These are phyloP conservation scores for Sergeia podlipaevii DNA, from an alignment of 208 protist species.

Conservation along the genomic window DNA sequence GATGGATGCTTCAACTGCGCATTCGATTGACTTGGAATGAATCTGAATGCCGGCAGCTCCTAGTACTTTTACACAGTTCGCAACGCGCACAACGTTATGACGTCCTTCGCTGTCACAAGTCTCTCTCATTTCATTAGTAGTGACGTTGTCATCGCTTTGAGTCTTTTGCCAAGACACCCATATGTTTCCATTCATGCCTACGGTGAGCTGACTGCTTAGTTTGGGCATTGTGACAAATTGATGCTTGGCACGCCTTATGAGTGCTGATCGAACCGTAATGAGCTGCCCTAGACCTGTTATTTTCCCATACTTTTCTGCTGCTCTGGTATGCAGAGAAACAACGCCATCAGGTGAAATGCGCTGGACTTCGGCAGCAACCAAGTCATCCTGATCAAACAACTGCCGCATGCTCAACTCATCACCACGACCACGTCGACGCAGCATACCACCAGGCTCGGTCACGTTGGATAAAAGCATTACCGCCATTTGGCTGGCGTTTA, in stretches of 20 bases:
- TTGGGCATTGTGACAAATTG: constrained; percentile 62
- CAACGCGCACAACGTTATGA: constrained; percentile 54
- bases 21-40: constrained; percentile 53
- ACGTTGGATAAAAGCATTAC: constrained; percentile 96
- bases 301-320: constrained; percentile 81
- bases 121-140: neutral
- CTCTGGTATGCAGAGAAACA: constrained; percentile 93
- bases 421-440: constrained; percentile 84
- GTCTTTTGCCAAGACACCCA: constrained; percentile 90
- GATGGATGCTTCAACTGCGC: constrained; percentile 40
- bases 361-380: constrained; percentile 96
- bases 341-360: constrained; percentile 86
- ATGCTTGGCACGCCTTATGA: constrained; percentile 75
- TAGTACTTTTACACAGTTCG: constrained; percentile 73
- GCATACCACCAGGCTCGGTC: constrained; percentile 96
- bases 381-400: constrained; percentile 95
- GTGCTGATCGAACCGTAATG: constrained; percentile 54
- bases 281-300: constrained; percentile 50
- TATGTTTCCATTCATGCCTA: constrained; percentile 89
- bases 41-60: constrained; percentile 37
- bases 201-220: constrained; percentile 33
- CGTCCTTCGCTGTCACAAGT: constrained; percentile 15
- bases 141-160: neutral
- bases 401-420: constrained; percentile 95
- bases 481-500: constrained; percentile 88